A percentile compares a stretch with the other conserved stretches of the same genome.
phyloP scores from a whole-genome alignment of 495 filamentous ascomycete species.

The Trichoderma gamsii region DNA sequence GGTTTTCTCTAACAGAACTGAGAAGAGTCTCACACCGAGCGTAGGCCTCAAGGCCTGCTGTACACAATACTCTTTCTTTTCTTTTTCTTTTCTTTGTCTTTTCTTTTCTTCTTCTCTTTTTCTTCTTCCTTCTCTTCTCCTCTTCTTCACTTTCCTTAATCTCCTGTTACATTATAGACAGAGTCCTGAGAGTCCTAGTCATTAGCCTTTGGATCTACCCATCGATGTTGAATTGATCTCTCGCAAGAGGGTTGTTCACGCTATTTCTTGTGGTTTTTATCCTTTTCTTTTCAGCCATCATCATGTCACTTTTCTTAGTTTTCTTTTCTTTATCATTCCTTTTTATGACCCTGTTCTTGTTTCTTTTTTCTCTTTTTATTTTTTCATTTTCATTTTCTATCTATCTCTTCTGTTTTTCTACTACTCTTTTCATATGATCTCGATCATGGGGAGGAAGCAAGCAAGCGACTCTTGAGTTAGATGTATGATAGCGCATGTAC shows the following conservation, averaged over 20 bases:
- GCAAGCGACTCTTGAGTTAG: not conserved
- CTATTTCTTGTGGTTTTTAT: not conserved
- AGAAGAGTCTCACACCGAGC: not conserved
- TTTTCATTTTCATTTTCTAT: not conserved
- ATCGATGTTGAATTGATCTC: not conserved
- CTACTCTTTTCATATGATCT: not conserved
- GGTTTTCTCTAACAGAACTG: not conserved
- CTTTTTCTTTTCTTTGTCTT: not conserved
- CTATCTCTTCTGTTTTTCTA: not conserved
- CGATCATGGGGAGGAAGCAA: not conserved
- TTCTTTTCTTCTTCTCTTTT: conserved; percentile 9
- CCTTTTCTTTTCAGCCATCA: not conserved
- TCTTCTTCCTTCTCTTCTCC: not conserved
- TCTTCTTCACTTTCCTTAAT: not conserved
- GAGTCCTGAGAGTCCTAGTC: not conserved
- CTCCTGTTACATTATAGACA: not conserved
- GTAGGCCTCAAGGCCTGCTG: not conserved
- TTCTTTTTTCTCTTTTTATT: not conserved
- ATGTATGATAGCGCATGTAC: conserved; percentile 3
- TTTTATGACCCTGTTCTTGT: not conserved
- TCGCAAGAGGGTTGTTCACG: not conserved
- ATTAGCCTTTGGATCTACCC: not conserved
- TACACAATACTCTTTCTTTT: not conserved
- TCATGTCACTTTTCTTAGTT: not conserved
- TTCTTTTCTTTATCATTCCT: not conserved